Conservation (phyloP, 257 asterid genomes). For the Henckelia pumila region DNA sequence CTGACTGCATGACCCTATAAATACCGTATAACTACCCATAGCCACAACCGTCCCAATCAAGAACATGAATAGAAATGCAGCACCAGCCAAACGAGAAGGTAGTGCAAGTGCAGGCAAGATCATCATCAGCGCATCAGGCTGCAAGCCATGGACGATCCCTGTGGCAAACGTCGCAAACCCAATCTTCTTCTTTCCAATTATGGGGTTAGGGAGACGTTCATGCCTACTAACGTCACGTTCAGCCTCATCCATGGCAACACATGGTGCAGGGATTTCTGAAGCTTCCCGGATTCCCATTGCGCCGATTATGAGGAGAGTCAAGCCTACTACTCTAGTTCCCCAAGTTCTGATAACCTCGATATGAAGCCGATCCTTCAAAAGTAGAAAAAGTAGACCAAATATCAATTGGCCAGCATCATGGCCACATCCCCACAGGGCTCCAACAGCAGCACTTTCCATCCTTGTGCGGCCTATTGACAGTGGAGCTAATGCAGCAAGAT, state of each 20-base stretch:
- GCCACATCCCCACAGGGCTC: conserved; percentile 99
- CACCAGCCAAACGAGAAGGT: conserved; percentile 96
- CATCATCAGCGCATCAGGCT: conserved; percentile 93
- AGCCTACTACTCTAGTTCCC: conserved; percentile 88
- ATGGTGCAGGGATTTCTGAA: conserved; percentile 61
- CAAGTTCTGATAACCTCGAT: conserved; percentile 82
- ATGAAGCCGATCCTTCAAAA: conserved; percentile 83
- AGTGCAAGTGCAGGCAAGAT: conserved; percentile 90
- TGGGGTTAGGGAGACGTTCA: conserved; percentile 43
- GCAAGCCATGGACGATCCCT: conserved; percentile 90
- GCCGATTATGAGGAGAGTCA: conserved; percentile 79
- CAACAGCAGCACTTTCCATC: conserved; percentile 90
- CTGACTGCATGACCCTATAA: conserved; percentile 87
- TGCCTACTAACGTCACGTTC: conserved; percentile 55
- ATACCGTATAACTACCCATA: conserved; percentile 93
- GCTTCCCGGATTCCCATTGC: conserved; percentile 96
- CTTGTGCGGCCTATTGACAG: conserved; percentile 86
- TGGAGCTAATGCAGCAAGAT: conserved; percentile 97
- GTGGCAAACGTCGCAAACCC: conserved; percentile 98
- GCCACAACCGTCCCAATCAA: conserved; percentile 90
- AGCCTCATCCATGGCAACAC: conserved; percentile 57
- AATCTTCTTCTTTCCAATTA: conserved; percentile 64
- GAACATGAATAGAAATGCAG: conserved; percentile 80
- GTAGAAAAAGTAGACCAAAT: conserved; percentile 77
- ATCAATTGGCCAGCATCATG: conserved; percentile 93